A percentile compares a stretch with the other conserved stretches of the same genome.
Evolutionary conservation across 164 flowering plant species (phyloP).

Genomic region (Magnolia sinica): DNA sequence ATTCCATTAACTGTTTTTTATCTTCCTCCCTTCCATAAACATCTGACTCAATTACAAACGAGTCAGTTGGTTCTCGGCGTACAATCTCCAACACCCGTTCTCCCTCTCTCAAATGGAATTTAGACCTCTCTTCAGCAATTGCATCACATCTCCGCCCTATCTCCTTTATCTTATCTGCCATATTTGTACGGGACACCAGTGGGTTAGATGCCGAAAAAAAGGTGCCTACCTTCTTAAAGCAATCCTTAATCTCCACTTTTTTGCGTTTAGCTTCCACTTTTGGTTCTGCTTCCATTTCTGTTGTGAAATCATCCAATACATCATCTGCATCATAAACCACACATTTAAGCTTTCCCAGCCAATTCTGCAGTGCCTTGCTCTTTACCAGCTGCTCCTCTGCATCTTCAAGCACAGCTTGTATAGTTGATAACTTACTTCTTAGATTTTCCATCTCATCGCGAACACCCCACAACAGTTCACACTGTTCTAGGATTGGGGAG

Average conservation of each 20-base stretch:
- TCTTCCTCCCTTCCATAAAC: slow-evolving; percentile 7
- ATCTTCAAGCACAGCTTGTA: slow-evolving; percentile 7
- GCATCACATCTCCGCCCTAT: slow-evolving; percentile 2
- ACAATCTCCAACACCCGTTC: neutral
- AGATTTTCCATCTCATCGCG: neutral
- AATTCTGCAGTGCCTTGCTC: neutral
- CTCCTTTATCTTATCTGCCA: slow-evolving; percentile 2
- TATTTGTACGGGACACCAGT: neutral
- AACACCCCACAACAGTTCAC: slow-evolving; percentile 3
- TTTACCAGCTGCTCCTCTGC: slow-evolving; percentile 1
- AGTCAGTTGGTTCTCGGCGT: neutral
- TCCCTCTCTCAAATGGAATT: slow-evolving; percentile 1
- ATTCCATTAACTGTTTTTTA: slow-evolving; percentile 1
- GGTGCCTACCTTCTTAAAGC: neutral
- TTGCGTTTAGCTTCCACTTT: neutral
- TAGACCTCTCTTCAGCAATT: neutral
- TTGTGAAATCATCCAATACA: slow-evolving; percentile 2
- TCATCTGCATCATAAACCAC: slow-evolving; percentile 12
- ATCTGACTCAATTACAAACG: neutral
- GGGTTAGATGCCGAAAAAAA: slow-evolving; percentile 1
- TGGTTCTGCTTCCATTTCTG: neutral
- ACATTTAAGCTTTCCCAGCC: slow-evolving; percentile 9
- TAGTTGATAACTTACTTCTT: neutral
- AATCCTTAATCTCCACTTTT: neutral
- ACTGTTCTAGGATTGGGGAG: neutral